Conservation (phyloP, 345 rosid species). For the Bruguiera sexangula region DNA sequence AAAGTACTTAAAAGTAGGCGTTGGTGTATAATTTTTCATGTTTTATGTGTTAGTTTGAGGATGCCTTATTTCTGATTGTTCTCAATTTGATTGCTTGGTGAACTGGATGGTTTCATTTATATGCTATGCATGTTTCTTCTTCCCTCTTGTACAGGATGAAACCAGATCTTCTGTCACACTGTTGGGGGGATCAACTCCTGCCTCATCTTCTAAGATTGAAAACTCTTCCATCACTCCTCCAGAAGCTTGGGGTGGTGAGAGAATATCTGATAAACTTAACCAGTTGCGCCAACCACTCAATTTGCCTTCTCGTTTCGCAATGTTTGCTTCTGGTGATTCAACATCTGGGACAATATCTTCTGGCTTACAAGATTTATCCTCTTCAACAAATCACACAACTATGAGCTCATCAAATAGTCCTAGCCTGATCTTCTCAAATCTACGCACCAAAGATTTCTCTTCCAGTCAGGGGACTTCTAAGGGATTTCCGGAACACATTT, state of each 20-base stretch:
- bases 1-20: not conserved
- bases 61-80: not conserved
- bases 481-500: constrained; percentile 49
- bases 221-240: constrained; percentile 86
- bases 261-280: constrained; percentile 60
- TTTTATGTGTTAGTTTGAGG: not conserved
- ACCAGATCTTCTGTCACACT: constrained; percentile 36
- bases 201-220: constrained; percentile 68
- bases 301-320: constrained; percentile 62
- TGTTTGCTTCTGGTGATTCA: constrained; percentile 45
- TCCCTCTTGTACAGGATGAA: constrained; percentile 53
- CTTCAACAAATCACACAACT: constrained; percentile 49
- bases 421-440: constrained; percentile 41
- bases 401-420: constrained; percentile 39
- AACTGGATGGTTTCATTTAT: not conserved
- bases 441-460: constrained; percentile 48
- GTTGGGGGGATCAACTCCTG: constrained; percentile 49
- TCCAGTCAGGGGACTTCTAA: constrained; percentile 44
- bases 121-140: not conserved
- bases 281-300: constrained; percentile 46
- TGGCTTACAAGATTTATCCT: constrained; percentile 57
- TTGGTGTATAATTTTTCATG: not conserved
- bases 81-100: not conserved
- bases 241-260: constrained; percentile 99
- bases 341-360: constrained; percentile 66